Base-by-base conservation (phyloP, 2,329 filamentous ascomycete species). In the Scytalidium lignicola region DNA sequence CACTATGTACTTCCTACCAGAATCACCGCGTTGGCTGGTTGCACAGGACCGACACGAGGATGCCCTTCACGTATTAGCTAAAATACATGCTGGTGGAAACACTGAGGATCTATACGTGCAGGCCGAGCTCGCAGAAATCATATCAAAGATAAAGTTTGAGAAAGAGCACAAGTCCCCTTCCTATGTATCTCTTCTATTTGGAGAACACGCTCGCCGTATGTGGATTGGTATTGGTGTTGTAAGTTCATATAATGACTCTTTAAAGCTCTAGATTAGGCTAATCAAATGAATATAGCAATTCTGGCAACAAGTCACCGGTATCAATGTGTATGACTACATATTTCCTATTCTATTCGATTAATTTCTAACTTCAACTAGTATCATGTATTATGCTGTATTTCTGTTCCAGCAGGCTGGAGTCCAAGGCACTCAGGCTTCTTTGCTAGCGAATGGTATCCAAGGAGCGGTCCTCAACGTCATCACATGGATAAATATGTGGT, bases 1-100 rank as follows among this genome's bases (percentile, higher is more conserved):
- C 18, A 67, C 70, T 39, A 65, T 69, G 4, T 74, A 69, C 19
- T 68, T 76, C 53, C 63, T 79, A 5, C 77, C 78, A 1, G 77
- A 81, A 55, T 75, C 72, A 19, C 78, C 78, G 3, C 65, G 78
- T 43, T 80, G 76, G 76, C 64, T 79, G 20, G 75, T 76, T 51
- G 71, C 72, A 45, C 71, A 78, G 43, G 74, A 78, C 49, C 74
- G 75, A n/a, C 70, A 74, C 13, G 76, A 80, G 19, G 70, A 82
- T 52, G 79, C 77, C 0, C 65, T 75, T 17, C 64, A 69, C 4
- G 73, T 77, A 3, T 70, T 86, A 51, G 71, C 74, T 7, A 75
- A 74, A 50, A 79, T 78, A 56, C 82, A 81, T 55, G 71, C 74
- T 18, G 70, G 72, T 41, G 71, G 71, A 40, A 17, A 48, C 12